Evolutionary conservation across 805 yeast species (phyloP), one percentile per base, ranked within the genome.

Genomic region (Candida ortonii): DNA sequence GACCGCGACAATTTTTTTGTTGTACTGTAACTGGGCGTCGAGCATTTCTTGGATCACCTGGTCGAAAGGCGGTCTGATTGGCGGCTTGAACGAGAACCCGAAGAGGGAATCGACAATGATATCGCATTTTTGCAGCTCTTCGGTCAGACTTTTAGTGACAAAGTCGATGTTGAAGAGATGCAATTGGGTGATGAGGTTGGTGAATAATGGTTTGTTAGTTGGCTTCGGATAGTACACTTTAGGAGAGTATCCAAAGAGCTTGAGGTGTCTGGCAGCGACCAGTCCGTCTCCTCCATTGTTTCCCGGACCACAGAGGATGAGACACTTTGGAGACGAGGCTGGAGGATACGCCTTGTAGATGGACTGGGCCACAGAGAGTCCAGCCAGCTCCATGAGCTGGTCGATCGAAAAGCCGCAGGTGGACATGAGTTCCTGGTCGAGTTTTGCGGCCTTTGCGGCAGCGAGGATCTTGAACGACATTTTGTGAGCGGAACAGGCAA

Each of bases 271-370:
- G 1, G 97, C 95, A 18, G 96, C 95, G 2, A 93, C 98, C 10
- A 93, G 64, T 0, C 97, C 98, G 61, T 93, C 98, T 2, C 97
- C 98, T 2, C 96, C 90, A 53, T 93, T 93, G 53, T 93, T 93
- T 1, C 98, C 98, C 0, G 97, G 97, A 0, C 98, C 98, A 8
- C 81, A 87, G 5, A 93, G 65, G 1, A 93, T 72, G 25, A 89
- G 62, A 1, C 88, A 80, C 8, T 59, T 64, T 23, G 65, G 59
- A 16, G 52, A 27, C 9, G 55, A 36, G 3, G 35, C 16, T 1
- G 78, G 78, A 2, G 95, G 94, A 46, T 73, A 85, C 22, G 78
- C 69, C 31, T 68, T 72, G 52, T 75, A 78, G 3, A 89, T 72
- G 1, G 95, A 85, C 50, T 87, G 85, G 5, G 98, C 97, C 7